Conservation (phyloP, 2,329 filamentous ascomycete species). For the Talaromyces sp. region DNA sequence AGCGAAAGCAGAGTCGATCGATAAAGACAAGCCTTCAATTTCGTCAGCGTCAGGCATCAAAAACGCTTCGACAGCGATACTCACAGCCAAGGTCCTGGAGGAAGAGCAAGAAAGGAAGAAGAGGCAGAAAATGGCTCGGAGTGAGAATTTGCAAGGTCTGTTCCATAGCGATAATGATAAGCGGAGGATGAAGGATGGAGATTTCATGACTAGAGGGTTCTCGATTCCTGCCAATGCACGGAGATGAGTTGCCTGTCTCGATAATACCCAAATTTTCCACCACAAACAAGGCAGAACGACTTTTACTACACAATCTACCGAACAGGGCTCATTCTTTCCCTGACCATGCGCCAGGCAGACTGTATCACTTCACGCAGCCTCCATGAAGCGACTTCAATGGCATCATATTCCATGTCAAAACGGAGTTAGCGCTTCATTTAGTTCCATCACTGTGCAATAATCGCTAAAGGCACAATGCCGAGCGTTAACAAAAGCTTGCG, state of each 20-base stretch:
- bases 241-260: conserved; percentile 24
- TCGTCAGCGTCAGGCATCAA: conserved; percentile 64
- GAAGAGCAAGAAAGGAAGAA: conserved; percentile 84
- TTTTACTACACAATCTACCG: background rate
- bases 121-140: conserved; percentile 58
- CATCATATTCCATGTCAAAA: too few relatives aligned
- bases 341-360: background rate
- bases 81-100: conserved; percentile 81
- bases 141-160: conserved; percentile 55
- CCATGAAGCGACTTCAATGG: too few relatives aligned
- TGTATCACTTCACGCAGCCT: background rate
- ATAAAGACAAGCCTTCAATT: conserved; percentile 32
- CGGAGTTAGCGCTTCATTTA: too few relatives aligned
- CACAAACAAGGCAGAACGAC: background rate
- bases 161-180: conserved; percentile 45
- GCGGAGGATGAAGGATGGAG: conserved; percentile 42
- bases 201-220: conserved; percentile 60
- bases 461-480: too few relatives aligned
- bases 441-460: too few relatives aligned
- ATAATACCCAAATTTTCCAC: too few relatives aligned
- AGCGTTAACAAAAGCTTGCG: too few relatives aligned
- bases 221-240: conserved; percentile 48
- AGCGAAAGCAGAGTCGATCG: conserved; percentile 21
- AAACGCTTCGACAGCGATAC: conserved; percentile 76
- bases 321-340: too few relatives aligned